These are phyloP conservation scores for Apostasia shenzhenica DNA, from an alignment of 106 monocot genomes.

Conservation along the genomic window DNA sequence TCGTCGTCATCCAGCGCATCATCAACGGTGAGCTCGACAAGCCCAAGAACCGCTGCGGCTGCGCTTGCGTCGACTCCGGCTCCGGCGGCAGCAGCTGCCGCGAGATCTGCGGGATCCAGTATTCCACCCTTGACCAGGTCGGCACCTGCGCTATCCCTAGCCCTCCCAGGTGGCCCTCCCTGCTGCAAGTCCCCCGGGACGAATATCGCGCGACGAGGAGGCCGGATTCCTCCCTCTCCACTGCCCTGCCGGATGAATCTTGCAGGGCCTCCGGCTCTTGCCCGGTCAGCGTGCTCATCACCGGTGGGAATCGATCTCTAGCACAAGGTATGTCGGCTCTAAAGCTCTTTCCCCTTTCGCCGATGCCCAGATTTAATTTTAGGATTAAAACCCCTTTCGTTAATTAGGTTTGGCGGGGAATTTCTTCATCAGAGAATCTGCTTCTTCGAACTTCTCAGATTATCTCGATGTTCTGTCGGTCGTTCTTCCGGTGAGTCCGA, in stretches of 20 bases:
- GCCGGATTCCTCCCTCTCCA: neutral
- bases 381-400: neutral
- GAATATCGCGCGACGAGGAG: constrained; percentile 21
- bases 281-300: constrained; percentile 35
- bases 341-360: neutral
- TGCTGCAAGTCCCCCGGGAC: constrained; percentile 40
- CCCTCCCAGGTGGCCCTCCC: constrained; percentile 43
- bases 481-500: constrained; percentile 22
- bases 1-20: constrained; percentile 26
- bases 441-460: constrained; percentile 24
- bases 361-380: too few species aligned
- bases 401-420: constrained; percentile 25
- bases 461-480: constrained; percentile 20
- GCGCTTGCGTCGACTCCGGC: constrained; percentile 15
- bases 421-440: constrained; percentile 17
- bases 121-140: constrained; percentile 36
- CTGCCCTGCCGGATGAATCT: constrained; percentile 31
- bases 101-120: constrained; percentile 39
- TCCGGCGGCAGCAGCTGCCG: constrained; percentile 19
- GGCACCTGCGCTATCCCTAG: constrained; percentile 29
- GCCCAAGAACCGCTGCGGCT: constrained; percentile 43
- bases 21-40: constrained; percentile 42
- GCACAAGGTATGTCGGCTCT: constrained; percentile 23
- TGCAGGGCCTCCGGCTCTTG: constrained; percentile 34
- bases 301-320: constrained; percentile 40